Evolutionary conservation across 2,329 filamentous ascomycete species (phyloP).

Genomic region (Fusarium dimerum): DNA sequence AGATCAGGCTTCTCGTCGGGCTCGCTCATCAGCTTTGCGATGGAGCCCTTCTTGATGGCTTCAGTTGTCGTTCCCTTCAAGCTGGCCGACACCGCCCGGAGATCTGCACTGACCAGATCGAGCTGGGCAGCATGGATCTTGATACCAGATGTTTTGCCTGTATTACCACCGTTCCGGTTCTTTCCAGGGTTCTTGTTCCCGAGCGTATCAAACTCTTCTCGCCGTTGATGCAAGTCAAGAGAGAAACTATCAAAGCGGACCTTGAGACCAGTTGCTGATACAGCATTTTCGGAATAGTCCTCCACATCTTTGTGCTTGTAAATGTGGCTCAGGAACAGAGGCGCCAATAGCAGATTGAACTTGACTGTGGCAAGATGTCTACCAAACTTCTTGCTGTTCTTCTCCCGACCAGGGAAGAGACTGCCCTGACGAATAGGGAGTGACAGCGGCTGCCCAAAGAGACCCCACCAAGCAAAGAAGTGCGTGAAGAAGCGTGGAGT

Average conservation of each 20-base stretch:
- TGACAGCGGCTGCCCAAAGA: slow-evolving; percentile 94
- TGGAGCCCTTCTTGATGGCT: slow-evolving; percentile 65
- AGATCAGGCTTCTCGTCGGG: slow-evolving; percentile 67
- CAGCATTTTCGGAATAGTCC: slow-evolving; percentile 72
- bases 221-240: slow-evolving; percentile 90
- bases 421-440: slow-evolving; percentile 89
- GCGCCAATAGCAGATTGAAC: slow-evolving; percentile 90
- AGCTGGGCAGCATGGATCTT: slow-evolving; percentile 94
- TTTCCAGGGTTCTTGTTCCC: slow-evolving; percentile 49
- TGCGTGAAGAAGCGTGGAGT: slow-evolving; percentile 97
- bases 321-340: slow-evolving; percentile 91
- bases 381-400: slow-evolving; percentile 98
- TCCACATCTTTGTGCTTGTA: slow-evolving; percentile 98
- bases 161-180: slow-evolving; percentile 70
- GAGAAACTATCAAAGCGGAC: slow-evolving; percentile 96
- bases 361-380: slow-evolving; percentile 98
- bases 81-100: slow-evolving; percentile 88
- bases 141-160: slow-evolving; percentile 78
- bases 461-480: slow-evolving; percentile 96
- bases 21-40: slow-evolving; percentile 53
- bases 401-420: slow-evolving; percentile 89
- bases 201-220: slow-evolving; percentile 85
- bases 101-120: slow-evolving; percentile 87
- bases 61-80: slow-evolving; percentile 80
- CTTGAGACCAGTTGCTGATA: slow-evolving; percentile 95